Percentiles rank a stretch among this genome's conserved stretches.
These are phyloP conservation scores for Apophysomyces sp. DNA, from an alignment of 371 early-diverging fungal genomes.

Conservation along the genomic window DNA sequence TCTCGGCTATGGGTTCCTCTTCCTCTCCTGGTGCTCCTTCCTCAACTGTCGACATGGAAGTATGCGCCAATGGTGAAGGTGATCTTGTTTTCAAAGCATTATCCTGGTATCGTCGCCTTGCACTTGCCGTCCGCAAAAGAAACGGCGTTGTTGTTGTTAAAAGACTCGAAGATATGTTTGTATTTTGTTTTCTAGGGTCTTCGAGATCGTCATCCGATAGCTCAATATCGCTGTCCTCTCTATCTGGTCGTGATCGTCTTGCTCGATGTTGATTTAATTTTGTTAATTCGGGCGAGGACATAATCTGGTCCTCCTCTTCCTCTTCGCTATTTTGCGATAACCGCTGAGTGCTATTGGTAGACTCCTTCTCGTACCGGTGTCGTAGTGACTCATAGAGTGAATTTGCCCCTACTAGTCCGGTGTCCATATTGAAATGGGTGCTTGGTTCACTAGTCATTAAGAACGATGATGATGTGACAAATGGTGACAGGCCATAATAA, in stretches of 20 bases:
- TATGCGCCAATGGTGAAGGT: not conserved
- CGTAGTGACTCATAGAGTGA: conserved; percentile 18
- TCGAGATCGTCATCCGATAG: conserved; percentile 39
- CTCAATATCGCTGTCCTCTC: conserved; percentile 47
- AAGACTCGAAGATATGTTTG: not conserved
- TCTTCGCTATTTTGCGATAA: conserved; percentile 1
- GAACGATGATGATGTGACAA: conserved; percentile 40
- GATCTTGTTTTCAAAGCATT: not conserved
- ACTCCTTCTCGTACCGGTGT: conserved; percentile 40
- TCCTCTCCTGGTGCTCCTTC: not conserved
- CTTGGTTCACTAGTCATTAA: conserved; percentile 9
- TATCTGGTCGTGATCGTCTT: conserved; percentile 3
- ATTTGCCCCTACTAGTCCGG: not conserved
- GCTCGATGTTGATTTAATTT: conserved; percentile 2
- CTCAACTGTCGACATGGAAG: not conserved
- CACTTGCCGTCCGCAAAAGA: not conserved
- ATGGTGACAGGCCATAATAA: conserved; percentile 46
- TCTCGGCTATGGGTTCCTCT: no score
- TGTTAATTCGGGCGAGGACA: conserved; percentile 18
- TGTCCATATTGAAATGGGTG: not conserved
- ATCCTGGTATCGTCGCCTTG: not conserved
- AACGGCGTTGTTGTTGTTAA: not conserved
- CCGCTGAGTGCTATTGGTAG: not conserved
- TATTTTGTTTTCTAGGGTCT: not conserved
- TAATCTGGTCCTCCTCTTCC: conserved; percentile 1